Evolutionary conservation across 1,284 basidiomycete species (phyloP).

Genomic region (Trichosporon faecale): DNA sequence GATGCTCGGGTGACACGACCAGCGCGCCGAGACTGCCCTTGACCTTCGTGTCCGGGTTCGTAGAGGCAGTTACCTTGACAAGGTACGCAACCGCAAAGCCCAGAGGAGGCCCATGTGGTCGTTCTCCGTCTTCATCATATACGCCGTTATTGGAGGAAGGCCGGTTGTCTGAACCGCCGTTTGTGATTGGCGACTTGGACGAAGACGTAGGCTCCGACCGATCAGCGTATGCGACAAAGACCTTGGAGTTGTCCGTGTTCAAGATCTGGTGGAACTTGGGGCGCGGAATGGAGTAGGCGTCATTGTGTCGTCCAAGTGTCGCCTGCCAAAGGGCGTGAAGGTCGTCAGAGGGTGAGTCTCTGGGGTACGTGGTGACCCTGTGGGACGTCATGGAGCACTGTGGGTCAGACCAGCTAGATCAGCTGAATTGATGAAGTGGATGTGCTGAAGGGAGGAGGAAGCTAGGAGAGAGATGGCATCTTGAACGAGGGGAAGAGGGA

Average conservation of each 20-base stretch:
- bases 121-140: neutral
- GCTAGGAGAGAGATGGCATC: neutral
- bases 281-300: constrained; percentile 19
- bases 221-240: constrained; percentile 19
- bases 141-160: neutral
- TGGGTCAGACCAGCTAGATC: neutral
- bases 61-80: constrained; percentile 11
- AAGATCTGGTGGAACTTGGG: constrained; percentile 22
- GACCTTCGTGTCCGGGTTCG: constrained; percentile 19
- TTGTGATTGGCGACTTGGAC: neutral
- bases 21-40: constrained; percentile 25
- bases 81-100: constrained; percentile 29
- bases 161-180: neutral
- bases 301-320: constrained; percentile 6
- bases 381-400: neutral
- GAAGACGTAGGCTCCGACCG: neutral
- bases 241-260: constrained; percentile 11
- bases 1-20: constrained; percentile 20
- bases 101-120: neutral
- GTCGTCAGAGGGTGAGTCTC: neutral
- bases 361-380: neutral
- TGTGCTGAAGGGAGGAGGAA: neutral
- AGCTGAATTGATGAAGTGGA: neutral
- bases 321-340: constrained; percentile 21
- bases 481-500: neutral